Evolutionary conservation across 2,329 filamentous ascomycete species (phyloP), one percentile per base, ranked within the genome.

Genomic region (Claviceps sp.): DNA sequence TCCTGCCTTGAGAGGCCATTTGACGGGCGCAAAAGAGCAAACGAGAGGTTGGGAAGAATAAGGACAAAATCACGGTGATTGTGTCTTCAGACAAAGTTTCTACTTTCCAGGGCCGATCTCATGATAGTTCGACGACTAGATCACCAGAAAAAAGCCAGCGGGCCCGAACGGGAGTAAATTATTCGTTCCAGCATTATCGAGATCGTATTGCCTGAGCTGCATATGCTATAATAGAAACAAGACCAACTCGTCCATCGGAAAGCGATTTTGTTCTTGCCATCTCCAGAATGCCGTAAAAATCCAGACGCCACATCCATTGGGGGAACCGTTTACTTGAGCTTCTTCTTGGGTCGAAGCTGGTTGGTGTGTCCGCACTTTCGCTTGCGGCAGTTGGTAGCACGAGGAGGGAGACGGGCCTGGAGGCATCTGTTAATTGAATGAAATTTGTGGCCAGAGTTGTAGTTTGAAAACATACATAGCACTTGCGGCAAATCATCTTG

Each of bases 331-430:
- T 74, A 75, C 79, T 96, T 95, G 73, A 95, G 83, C 91, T 98
- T 98, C 90, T 98, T 98, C 91, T 98, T 98, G 75, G 93, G 93
- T 78, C 93, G 88, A 73, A 98, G 88, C 85, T 98, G 93, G 88
- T 97, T 97, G 79, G 86, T 94, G 86, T 97, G 93, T 60, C 91
- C 93, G 77, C 91, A 97, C 85, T 97, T 97, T 80, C 90, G 90
- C 89, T 97, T 97, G 69, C 90, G 83, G 88, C 93, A 98, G 87
- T 98, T 98, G 82, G 91, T 96, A 68, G 93, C 93, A 83, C 93
- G 88, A 64, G 91, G 91, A 62, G 91, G 91, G 60, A 97, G 89
- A 74, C 91, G 90, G 58, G 80, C 80, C 77, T 81, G 54, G 46
- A 44, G 11, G 43, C 17, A 5, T n/a, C 4, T 47, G 57, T 62